Percentiles rank a stretch among this genome's conserved stretches.
Conservation (phyloP, 73 alveolate genomes). For the Paramecium sonneborni region DNA sequence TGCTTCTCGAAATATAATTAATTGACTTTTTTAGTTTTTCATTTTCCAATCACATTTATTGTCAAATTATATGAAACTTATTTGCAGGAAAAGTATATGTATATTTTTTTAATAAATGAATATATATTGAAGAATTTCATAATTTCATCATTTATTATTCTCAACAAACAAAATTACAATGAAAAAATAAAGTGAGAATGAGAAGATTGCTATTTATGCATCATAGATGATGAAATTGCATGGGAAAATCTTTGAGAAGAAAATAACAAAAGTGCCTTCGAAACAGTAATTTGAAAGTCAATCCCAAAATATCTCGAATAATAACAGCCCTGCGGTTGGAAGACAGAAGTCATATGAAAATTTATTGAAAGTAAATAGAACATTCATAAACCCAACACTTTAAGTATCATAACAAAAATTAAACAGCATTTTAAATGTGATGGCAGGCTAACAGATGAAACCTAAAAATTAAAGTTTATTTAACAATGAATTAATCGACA, state of each 20-base stretch:
- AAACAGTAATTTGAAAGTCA: conserved; percentile 24
- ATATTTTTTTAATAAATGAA: background rate
- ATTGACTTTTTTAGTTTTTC: background rate
- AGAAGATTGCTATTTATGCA: conserved; percentile 36
- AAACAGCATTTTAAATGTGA: conserved; percentile 45
- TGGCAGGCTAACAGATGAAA: conserved; percentile 63
- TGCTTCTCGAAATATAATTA: conserved; percentile 22
- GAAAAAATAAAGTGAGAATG: conserved; percentile 47
- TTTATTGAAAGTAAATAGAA: conserved; percentile 40
- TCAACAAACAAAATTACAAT: background rate
- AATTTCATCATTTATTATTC: background rate
- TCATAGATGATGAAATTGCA: conserved; percentile 15
- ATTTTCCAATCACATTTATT: background rate
- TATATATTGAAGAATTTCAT: background rate
- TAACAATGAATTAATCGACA: conserved; percentile 43
- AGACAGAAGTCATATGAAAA: conserved; percentile 45
- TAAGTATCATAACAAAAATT: conserved; percentile 14
- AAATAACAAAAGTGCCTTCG: background rate
- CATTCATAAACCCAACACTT: conserved; percentile 23
- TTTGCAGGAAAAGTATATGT: background rate
- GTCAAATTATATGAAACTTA: background rate
- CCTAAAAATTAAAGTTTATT: conserved; percentile 5
- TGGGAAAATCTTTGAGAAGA: conserved; percentile 47
- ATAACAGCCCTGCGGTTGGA: conserved; percentile 49
- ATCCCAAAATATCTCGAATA: conserved; percentile 50